These are phyloP conservation scores for Xylariomycetidae sp. DNA, from an alignment of 2,329 filamentous ascomycete genomes.

Conservation along the genomic window DNA sequence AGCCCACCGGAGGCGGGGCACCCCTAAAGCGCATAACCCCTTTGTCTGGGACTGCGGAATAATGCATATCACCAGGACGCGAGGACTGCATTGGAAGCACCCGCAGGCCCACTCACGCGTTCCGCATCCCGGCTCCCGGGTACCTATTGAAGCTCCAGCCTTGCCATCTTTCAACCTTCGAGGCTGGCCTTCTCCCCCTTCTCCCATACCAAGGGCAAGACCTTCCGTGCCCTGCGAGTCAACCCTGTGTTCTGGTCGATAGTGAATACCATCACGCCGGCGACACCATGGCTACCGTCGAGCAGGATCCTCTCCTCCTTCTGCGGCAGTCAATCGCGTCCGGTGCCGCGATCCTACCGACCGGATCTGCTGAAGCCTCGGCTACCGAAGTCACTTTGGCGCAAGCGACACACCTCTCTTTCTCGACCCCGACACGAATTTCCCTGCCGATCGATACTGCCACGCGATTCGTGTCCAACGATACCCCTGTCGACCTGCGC, in stretches of 20 bases:
- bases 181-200: slow-evolving; percentile 2
- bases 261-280: neutral
- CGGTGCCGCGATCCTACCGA: slow-evolving; percentile 64
- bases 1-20: too few relatives aligned
- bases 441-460: slow-evolving; percentile 63
- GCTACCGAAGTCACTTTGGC: slow-evolving; percentile 60
- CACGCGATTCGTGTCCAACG: slow-evolving; percentile 82
- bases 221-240: too few relatives aligned
- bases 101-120: too few relatives aligned
- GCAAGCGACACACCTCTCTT: slow-evolving; percentile 71
- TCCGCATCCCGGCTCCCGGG: too few relatives aligned
- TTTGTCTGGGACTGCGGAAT: too few relatives aligned
- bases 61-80: too few relatives aligned
- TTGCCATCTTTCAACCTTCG: slow-evolving; percentile 4
- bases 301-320: slow-evolving; percentile 73
- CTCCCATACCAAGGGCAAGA: too few relatives aligned
- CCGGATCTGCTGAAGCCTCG: slow-evolving; percentile 60
- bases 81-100: too few relatives aligned
- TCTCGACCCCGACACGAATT: slow-evolving; percentile 55
- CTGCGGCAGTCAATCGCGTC: slow-evolving; percentile 77
- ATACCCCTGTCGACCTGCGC: slow-evolving; percentile 73
- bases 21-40: too few relatives aligned
- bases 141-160: too few relatives aligned
- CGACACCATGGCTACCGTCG: slow-evolving; percentile 49
- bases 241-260: too few relatives aligned